Evolutionary conservation across 176 grass and related monocot genomes (phyloP).

Genomic region (Poa pratensis): DNA sequence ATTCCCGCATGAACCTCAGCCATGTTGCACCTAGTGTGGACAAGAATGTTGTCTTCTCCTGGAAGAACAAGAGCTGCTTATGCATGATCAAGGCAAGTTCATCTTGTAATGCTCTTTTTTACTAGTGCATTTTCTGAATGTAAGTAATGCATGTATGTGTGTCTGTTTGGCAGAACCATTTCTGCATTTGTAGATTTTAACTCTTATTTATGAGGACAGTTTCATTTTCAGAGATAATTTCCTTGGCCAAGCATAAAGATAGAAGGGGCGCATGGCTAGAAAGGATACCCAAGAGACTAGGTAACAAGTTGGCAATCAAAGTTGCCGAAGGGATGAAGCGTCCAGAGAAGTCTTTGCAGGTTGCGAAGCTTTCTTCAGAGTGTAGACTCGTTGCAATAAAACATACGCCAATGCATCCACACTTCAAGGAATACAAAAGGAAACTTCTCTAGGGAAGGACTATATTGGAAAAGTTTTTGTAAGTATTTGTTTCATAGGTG

Average conservation of each 20-base stretch:
- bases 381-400: no score
- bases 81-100: not conserved
- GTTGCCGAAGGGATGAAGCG: not conserved
- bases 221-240: not conserved
- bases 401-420: no score
- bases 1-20: not conserved
- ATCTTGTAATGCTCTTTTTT: not conserved
- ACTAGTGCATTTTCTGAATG: not conserved
- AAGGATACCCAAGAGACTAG: not conserved
- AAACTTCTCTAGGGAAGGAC: no score
- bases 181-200: not conserved
- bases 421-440: no score
- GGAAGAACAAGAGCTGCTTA: not conserved
- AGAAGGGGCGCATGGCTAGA: not conserved
- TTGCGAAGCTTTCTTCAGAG: not conserved
- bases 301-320: not conserved
- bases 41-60: not conserved
- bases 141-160: no score
- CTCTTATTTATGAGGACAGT: not conserved
- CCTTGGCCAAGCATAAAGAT: not conserved
- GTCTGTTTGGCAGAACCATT: no score
- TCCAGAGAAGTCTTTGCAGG: not conserved
- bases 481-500: no score
- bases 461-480: no score
- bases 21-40: not conserved